Percentiles rank a stretch among this genome's conserved stretches.
Conservation (phyloP, 192 early-diverging fungal genomes). For the Coemansia sp. region DNA sequence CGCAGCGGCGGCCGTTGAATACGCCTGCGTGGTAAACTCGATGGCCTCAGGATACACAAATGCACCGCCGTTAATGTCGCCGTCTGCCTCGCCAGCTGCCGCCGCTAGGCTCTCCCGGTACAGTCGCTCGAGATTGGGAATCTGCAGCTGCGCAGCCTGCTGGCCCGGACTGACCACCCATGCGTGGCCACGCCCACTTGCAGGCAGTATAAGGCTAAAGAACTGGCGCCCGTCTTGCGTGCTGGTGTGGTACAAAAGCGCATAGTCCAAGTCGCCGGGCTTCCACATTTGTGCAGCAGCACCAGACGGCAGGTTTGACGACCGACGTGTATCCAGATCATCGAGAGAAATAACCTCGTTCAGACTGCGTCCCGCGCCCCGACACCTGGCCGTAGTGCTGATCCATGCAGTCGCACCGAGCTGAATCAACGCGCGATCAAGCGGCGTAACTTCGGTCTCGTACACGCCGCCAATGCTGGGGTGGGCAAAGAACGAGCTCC, state of each 20-base stretch:
- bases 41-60: constrained; percentile 47
- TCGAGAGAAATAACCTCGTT: constrained; percentile 30
- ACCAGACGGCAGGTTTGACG: constrained; percentile 15
- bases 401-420: constrained; percentile 63
- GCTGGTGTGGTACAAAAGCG: constrained; percentile 77
- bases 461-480: constrained; percentile 91
- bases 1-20: constrained; percentile 22
- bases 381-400: constrained; percentile 25
- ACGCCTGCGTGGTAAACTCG: constrained; percentile 32
- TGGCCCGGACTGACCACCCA: constrained; percentile 72
- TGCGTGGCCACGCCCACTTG: constrained; percentile 56
- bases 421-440: constrained; percentile 78
- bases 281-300: constrained; percentile 11
- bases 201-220: constrained; percentile 70
- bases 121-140: constrained; percentile 70
- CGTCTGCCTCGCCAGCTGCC: constrained; percentile 10
- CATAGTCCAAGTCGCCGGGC: constrained; percentile 57
- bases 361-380: constrained; percentile 9
- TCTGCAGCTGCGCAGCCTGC: constrained; percentile 56
- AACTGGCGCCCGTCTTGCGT: constrained; percentile 53
- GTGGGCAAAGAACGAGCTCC: constrained; percentile 80
- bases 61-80: constrained; percentile 25
- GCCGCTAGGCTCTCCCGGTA: constrained; percentile 61
- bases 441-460: constrained; percentile 82
- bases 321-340: constrained; percentile 36